Evolutionary conservation across 2,329 filamentous ascomycete genomes (phyloP), one percentile per base, ranked within the genome.

Genomic region (Dissoconium aciculare): DNA sequence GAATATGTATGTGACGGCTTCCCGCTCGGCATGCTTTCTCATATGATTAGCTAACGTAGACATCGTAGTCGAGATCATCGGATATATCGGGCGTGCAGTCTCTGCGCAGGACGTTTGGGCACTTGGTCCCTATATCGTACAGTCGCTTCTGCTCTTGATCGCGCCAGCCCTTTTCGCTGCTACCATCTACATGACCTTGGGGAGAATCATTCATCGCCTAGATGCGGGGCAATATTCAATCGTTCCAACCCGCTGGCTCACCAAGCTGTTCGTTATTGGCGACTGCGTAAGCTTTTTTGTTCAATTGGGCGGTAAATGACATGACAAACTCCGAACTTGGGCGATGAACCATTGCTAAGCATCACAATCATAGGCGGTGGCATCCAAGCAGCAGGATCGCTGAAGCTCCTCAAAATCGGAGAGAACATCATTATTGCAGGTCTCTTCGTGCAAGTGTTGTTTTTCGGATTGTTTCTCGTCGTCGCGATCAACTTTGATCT

Each of bases 31-130:
- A 13, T 11, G 26, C 17, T 15, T 17, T 17, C 11, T 23, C 11
- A 26, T n/a, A 8, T 8, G 19, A 23, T n/a, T 8, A 8, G 19
- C 19, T n/a, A n/a, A 23, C 19, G 28, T 12, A 12, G 27, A 10
- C 6, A n/a, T 15, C 15, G 16, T 13, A 67, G 64, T 69, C 44
- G 64, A 71, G 41, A 47, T 53, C 0, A 51, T 70, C 12, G 68
- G 67, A 11, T 71, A 70, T 41, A 45, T 66, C 23, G 64, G 60
- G 9, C 62, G 69, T 31, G 50, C 60, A 4, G 40, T 64, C 13
- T 62, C 61, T 0, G 50, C 54, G 0, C 31, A 39, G 0, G 47
- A 66, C 28, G 51, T 54, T n/a, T 58, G 56, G 33, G 58, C 58
- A 2, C 51, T 60, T 31, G 43, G 43, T 0, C 47, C 54, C 0